phyloP scores from a whole-genome alignment of 805 yeast genomes.

The Metschnikowia colocasiae region DNA sequence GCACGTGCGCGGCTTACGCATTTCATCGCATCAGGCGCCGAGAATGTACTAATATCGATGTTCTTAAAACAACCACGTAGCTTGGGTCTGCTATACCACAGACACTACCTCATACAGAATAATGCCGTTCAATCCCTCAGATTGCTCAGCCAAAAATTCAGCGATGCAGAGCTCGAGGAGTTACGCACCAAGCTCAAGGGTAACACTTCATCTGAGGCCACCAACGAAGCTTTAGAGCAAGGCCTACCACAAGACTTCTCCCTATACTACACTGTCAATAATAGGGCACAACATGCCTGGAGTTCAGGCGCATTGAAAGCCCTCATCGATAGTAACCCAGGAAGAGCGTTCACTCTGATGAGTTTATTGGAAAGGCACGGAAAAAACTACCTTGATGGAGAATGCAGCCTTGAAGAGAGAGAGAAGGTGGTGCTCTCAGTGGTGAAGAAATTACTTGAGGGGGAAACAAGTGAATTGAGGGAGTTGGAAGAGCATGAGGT shows the following conservation, averaged over 20 bases:
- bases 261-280: constrained; percentile 24
- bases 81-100: not conserved
- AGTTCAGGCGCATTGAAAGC: constrained; percentile 11
- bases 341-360: constrained; percentile 49
- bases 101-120: not conserved
- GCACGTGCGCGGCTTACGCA: not conserved
- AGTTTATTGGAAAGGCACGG: constrained; percentile 39
- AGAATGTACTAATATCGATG: not conserved
- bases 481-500: constrained; percentile 22
- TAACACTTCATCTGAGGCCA: constrained; percentile 9
- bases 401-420: constrained; percentile 10
- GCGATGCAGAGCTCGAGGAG: constrained; percentile 5
- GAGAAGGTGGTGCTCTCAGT: constrained; percentile 25
- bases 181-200: constrained; percentile 9
- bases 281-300: constrained; percentile 13
- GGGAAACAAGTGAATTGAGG: constrained; percentile 33
- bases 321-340: constrained; percentile 41
- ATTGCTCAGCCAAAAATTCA: not conserved
- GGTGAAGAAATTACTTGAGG: constrained; percentile 34
- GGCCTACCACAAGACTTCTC: constrained; percentile 27
- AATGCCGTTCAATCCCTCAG: not conserved
- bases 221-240: constrained; percentile 19
- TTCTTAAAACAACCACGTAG: not conserved
- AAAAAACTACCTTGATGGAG: constrained; percentile 5
- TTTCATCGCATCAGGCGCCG: not conserved